Evolutionary conservation across 352 stramenopile genomes (phyloP).

Genomic region (Globisporangium middletonii): DNA sequence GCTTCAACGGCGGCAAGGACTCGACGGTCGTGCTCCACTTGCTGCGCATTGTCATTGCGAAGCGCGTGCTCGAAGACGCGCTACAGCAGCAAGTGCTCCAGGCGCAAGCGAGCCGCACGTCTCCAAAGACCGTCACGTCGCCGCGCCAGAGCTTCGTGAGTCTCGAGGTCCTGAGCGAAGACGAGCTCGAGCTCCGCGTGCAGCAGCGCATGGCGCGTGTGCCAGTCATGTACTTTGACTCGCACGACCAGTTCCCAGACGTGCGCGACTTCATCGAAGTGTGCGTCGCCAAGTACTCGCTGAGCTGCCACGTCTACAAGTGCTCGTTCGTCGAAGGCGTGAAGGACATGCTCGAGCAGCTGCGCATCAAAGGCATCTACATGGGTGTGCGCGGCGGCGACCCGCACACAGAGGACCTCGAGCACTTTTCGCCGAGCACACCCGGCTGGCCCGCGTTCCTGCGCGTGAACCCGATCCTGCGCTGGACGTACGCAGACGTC

Average conservation of each 20-base stretch:
- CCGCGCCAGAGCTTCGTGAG: constrained; percentile 11
- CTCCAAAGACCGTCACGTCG: constrained; percentile 45
- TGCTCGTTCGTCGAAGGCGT: constrained; percentile 93
- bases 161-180: constrained; percentile 21
- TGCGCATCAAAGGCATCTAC: constrained; percentile 84
- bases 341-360: constrained; percentile 80
- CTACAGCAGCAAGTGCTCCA: neutral
- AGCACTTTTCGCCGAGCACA: constrained; percentile 82
- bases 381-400: constrained; percentile 90
- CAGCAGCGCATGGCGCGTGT: constrained; percentile 39
- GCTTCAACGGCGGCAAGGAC: constrained; percentile 93
- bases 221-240: constrained; percentile 96
- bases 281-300: constrained; percentile 43
- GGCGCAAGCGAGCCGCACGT: constrained; percentile 27
- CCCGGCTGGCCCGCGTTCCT: constrained; percentile 94
- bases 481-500: constrained; percentile 95
- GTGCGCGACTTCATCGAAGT: constrained; percentile 86
- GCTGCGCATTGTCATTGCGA: constrained; percentile 77
- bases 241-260: constrained; percentile 92
- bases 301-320: constrained; percentile 78
- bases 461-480: constrained; percentile 96
- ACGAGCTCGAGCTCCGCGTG: constrained; percentile 49
- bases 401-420: constrained; percentile 88
- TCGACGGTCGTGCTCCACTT: constrained; percentile 90
- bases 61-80: constrained; percentile 15